Conservation (phyloP, 495 filamentous ascomycete species). For the Peziza echinospora region DNA sequence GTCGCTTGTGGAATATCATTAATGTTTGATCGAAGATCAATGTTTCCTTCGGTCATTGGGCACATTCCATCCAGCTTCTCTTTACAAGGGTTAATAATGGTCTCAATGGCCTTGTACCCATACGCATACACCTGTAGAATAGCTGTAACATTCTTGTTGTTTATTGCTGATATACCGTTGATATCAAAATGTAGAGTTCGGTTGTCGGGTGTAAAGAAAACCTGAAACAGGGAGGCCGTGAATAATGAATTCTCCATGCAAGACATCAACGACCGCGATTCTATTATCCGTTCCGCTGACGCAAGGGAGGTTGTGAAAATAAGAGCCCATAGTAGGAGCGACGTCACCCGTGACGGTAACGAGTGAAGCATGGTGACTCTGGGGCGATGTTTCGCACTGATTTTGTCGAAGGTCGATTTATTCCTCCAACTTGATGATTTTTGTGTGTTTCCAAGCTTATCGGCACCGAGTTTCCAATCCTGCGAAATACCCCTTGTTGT, state of each 20-base stretch:
- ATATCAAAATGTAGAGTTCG: conserved; percentile 50
- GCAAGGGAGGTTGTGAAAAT: conserved; percentile 17
- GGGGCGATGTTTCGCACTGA: too few relatives aligned
- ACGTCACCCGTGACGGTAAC: conserved; percentile 14
- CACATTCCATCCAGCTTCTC: conserved; percentile 52
- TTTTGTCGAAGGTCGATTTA: too few relatives aligned
- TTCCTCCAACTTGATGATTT: too few relatives aligned
- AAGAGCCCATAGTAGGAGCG: conserved; percentile 2
- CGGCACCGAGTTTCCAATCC: too few relatives aligned
- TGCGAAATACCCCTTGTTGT: too few relatives aligned
- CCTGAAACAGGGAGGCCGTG: conserved; percentile 62
- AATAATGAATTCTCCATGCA: conserved; percentile 63
- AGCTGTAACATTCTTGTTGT: conserved; percentile 64
- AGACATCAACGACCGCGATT: conserved; percentile 54
- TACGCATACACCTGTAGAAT: conserved; percentile 61
- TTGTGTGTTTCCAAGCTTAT: too few relatives aligned
- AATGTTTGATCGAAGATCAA: conserved; percentile 52
- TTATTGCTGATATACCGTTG: conserved; percentile 62
- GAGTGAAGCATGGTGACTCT: conserved; percentile 5
- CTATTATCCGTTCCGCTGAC: conserved; percentile 27
- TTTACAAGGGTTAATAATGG: conserved; percentile 56
- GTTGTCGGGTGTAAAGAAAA: conserved; percentile 58
- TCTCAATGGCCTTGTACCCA: conserved; percentile 43
- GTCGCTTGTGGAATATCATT: conserved; percentile 30
- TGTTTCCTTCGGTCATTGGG: conserved; percentile 74